Percentiles rank a stretch among this genome's conserved stretches.
These are phyloP conservation scores for Pseudogymnoascus sp. DNA, from an alignment of 2,329 filamentous ascomycete species.

Conservation along the genomic window DNA sequence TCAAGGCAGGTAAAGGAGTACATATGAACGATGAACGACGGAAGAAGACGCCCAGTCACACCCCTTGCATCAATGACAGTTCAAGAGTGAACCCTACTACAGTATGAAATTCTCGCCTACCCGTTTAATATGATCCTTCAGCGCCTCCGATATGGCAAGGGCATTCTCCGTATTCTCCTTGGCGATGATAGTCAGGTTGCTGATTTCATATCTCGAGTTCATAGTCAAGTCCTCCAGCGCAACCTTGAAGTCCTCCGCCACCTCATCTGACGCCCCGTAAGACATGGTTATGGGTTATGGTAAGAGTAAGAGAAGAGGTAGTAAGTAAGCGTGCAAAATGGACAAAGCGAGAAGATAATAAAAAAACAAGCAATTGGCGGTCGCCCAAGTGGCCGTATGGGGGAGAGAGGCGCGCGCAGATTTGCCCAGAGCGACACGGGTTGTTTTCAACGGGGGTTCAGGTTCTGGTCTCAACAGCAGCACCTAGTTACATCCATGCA, in stretches of 20 bases:
- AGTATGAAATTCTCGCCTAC: slow-evolving; percentile 47
- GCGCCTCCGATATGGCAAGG: slow-evolving; percentile 77
- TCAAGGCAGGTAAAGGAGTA: slow-evolving; percentile 23
- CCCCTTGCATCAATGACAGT: not conserved
- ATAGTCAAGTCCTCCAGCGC: slow-evolving; percentile 84
- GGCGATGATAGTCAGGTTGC: slow-evolving; percentile 92
- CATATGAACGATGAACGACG: slow-evolving; percentile 11
- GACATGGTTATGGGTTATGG: slow-evolving; percentile 50
- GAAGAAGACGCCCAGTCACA: slow-evolving; percentile 21
- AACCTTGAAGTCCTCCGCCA: slow-evolving; percentile 89
- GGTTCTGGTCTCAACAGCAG: slow-evolving; percentile 20
- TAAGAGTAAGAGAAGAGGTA: not conserved
- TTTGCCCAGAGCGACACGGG: not conserved
- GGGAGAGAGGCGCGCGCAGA: not conserved
- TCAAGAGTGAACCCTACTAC: slow-evolving; percentile 16
- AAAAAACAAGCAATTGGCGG: not conserved
- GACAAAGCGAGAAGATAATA: not conserved
- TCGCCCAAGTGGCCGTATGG: not conserved
- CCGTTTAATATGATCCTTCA: slow-evolving; percentile 89
- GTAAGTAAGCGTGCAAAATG: not conserved
- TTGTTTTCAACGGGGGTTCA: not conserved
- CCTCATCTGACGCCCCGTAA: slow-evolving; percentile 59
- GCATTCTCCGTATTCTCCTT: slow-evolving; percentile 96
- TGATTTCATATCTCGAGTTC: slow-evolving; percentile 92
- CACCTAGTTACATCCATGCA: slow-evolving; percentile 31